phyloP scores from a whole-genome alignment of 2,329 filamentous ascomycete species.

The Aciculosporium take region DNA sequence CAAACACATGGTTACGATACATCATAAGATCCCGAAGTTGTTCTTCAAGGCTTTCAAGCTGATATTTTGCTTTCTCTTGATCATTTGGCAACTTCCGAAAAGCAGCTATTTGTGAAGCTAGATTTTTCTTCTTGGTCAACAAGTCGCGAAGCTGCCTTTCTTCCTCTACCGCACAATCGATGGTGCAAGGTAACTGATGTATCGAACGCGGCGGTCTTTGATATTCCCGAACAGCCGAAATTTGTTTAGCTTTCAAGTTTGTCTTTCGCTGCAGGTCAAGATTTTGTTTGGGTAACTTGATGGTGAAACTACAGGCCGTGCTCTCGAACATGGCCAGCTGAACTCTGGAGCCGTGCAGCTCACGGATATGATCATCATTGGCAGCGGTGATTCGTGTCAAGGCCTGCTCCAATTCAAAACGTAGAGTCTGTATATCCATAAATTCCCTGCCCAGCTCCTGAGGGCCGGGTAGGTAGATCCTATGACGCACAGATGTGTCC shows the following conservation, averaged over 20 bases:
- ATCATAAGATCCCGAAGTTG: slow-evolving; percentile 48
- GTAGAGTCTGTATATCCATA: slow-evolving; percentile 38
- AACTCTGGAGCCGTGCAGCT: slow-evolving; percentile 26
- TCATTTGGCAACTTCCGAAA: slow-evolving; percentile 66
- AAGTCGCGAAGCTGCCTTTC: slow-evolving; percentile 46
- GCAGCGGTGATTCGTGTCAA: slow-evolving; percentile 39
- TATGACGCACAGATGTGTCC: slow-evolving; percentile 33
- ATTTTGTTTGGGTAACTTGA: slow-evolving; percentile 54
- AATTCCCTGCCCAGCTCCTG: slow-evolving; percentile 37
- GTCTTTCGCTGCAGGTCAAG: slow-evolving; percentile 57
- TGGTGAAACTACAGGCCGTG: slow-evolving; percentile 36
- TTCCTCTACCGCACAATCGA: slow-evolving; percentile 44
- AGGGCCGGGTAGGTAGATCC: slow-evolving; percentile 32
- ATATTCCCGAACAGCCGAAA: slow-evolving; percentile 47
- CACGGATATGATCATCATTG: slow-evolving; percentile 38
- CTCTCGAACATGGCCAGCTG: slow-evolving; percentile 29
- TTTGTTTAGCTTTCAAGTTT: slow-evolving; percentile 49
- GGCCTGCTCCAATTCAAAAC: slow-evolving; percentile 42
- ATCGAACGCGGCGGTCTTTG: slow-evolving; percentile 25
- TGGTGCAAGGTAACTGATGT: slow-evolving; percentile 25
- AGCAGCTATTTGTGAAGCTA: slow-evolving; percentile 47
- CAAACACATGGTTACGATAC: slow-evolving; percentile 60
- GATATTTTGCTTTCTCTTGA: slow-evolving; percentile 49
- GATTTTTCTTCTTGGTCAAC: slow-evolving; percentile 38
- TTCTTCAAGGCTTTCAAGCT: slow-evolving; percentile 51